phyloP scores from a whole-genome alignment of 2,329 filamentous ascomycete genomes.

The Curvularia hawaiiensis region DNA sequence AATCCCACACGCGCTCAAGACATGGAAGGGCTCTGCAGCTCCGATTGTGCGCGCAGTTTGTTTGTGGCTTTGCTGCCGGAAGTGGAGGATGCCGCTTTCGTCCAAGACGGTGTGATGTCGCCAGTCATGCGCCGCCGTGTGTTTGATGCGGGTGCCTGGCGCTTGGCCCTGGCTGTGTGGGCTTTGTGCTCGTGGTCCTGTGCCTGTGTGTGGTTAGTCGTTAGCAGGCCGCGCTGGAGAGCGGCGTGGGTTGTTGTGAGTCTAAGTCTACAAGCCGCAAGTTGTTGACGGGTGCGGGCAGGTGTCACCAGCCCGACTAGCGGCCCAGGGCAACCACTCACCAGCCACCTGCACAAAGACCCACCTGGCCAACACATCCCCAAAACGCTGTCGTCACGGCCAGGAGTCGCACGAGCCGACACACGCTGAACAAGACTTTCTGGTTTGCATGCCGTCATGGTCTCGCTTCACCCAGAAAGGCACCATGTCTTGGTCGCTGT shows the following conservation, averaged over 20 bases:
- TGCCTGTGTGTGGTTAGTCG: slow-evolving; percentile 42
- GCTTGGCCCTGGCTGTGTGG: slow-evolving; percentile 15
- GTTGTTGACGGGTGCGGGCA: no score
- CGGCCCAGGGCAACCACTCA: slow-evolving; percentile 23
- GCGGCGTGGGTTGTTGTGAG: slow-evolving; percentile 31
- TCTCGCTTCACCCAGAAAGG: neutral
- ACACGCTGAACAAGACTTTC: neutral
- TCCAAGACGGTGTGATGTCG: slow-evolving; percentile 28
- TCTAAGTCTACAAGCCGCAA: slow-evolving; percentile 24
- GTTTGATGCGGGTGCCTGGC: slow-evolving; percentile 21
- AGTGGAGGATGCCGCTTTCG: slow-evolving; percentile 26
- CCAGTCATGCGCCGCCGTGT: slow-evolving; percentile 35
- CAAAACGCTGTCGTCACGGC: neutral
- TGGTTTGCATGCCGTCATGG: neutral
- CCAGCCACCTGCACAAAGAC: slow-evolving; percentile 4
- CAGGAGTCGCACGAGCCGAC: neutral
- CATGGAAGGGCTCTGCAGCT: slow-evolving; percentile 7
- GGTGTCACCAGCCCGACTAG: slow-evolving; percentile 20
- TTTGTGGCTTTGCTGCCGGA: slow-evolving; percentile 22
- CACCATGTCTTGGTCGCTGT: neutral
- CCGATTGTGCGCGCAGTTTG: slow-evolving; percentile 21
- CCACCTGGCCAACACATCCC: slow-evolving; percentile 1
- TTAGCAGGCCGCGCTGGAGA: slow-evolving; percentile 30
- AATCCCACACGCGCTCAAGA: slow-evolving; percentile 10
- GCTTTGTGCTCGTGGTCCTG: slow-evolving; percentile 23